Evolutionary conservation across 768 basidiomycete species (phyloP).

Genomic region (Royoungia palumana): DNA sequence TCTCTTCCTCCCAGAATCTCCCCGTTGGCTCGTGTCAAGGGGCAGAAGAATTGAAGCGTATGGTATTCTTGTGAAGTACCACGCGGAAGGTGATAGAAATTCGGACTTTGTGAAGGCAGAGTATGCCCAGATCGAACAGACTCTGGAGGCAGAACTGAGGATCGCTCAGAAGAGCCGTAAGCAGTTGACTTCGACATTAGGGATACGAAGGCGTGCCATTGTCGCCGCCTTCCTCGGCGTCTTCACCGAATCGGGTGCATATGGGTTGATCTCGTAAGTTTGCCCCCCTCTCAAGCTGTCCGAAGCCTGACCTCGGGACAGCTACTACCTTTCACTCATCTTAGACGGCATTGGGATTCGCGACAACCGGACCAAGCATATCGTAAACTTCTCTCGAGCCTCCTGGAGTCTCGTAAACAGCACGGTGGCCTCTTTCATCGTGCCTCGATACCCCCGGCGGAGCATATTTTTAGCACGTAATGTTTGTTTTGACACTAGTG

Average conservation of each 20-base stretch:
- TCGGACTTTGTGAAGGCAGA: constrained; percentile 58
- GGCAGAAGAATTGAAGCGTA: constrained; percentile 49
- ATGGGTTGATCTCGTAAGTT: constrained; percentile 8
- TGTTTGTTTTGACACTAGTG: background rate
- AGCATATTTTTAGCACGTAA: background rate
- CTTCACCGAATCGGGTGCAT: constrained; percentile 9
- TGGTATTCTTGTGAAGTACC: constrained; percentile 50
- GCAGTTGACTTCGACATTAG: constrained; percentile 1
- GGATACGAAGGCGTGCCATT: constrained; percentile 10
- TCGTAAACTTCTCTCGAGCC: background rate
- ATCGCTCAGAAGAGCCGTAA: background rate
- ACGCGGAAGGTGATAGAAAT: constrained; percentile 51
- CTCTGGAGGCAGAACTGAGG: constrained; percentile 35
- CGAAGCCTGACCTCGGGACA: background rate
- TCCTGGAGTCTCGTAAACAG: background rate
- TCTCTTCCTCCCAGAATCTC: constrained; percentile 57
- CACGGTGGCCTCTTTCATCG: background rate
- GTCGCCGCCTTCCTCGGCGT: constrained; percentile 4
- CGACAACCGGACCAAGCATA: background rate
- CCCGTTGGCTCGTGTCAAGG: constrained; percentile 58
- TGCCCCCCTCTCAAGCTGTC: background rate
- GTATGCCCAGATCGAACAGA: constrained; percentile 53
- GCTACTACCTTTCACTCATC: constrained; percentile 4
- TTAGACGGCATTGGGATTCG: constrained; percentile 12
- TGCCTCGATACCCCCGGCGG: constrained; percentile 8